These are phyloP conservation scores for Rhodamnia argentea DNA, from an alignment of 345 rosid species.

Conservation along the genomic window DNA sequence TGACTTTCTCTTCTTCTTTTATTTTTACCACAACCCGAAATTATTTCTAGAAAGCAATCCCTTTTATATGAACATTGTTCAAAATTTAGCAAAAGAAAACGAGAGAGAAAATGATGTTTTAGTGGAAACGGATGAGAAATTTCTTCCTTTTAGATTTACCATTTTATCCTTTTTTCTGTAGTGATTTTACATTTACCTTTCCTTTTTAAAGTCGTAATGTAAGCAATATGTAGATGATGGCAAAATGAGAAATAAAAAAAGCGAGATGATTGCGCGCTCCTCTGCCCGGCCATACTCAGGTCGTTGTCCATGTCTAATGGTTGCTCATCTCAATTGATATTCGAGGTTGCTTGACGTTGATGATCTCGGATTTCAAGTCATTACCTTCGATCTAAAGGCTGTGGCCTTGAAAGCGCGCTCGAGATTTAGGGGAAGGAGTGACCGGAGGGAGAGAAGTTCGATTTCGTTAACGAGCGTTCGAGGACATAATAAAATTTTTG, in stretches of 20 bases:
- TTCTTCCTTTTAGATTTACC: neutral
- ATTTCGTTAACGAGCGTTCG: neutral
- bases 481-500: no score
- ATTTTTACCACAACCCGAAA: neutral
- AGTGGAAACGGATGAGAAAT: neutral
- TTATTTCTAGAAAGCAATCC: neutral
- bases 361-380: neutral
- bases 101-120: neutral
- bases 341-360: neutral
- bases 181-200: neutral
- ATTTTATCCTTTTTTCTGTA: neutral
- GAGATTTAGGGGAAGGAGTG: neutral
- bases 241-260: neutral
- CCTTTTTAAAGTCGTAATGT: neutral
- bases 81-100: neutral
- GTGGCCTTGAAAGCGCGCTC: fast-evolving
- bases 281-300: fast-evolving
- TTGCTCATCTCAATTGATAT: neutral
- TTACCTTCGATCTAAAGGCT: neutral
- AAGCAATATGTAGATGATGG: neutral
- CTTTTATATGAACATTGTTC: neutral
- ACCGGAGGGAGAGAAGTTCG: neutral
- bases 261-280: neutral
- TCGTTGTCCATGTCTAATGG: neutral
- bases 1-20: neutral